phyloP scores from a whole-genome alignment of 306 rosid species.

The Leucaena leucocephala region DNA sequence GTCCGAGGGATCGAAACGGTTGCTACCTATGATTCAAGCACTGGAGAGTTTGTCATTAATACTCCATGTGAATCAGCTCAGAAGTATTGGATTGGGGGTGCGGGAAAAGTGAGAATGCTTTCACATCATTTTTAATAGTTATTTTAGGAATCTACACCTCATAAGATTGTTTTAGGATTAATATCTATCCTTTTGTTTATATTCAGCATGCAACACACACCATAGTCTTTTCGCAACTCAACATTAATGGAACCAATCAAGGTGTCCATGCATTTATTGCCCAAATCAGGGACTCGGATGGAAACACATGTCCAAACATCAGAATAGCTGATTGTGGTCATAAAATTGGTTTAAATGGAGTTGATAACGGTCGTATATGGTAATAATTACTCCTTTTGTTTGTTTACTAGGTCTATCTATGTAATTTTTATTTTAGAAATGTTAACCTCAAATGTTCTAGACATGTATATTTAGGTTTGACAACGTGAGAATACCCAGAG shows the following conservation, averaged over 20 bases:
- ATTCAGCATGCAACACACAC: slow-evolving; percentile 92
- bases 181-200: slow-evolving; percentile 28
- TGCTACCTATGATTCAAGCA: slow-evolving; percentile 73
- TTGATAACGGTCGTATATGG: slow-evolving; percentile 97
- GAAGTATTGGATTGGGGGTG: slow-evolving; percentile 98
- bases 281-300: slow-evolving; percentile 89
- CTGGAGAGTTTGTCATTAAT: slow-evolving; percentile 79
- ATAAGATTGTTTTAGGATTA: slow-evolving; percentile 20
- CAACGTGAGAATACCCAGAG: slow-evolving; percentile 80
- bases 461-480: slow-evolving; percentile 66
- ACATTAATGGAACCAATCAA: slow-evolving; percentile 71
- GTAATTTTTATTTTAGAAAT: slow-evolving; percentile 1
- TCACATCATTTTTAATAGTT: slow-evolving; percentile 6
- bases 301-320: slow-evolving; percentile 67
- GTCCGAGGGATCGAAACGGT: slow-evolving; percentile 93
- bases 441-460: slow-evolving; percentile 18
- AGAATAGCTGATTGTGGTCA: slow-evolving; percentile 96
- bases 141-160: slow-evolving; percentile 1
- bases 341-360: slow-evolving; percentile 90
- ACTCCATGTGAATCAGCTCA: slow-evolving; percentile 91
- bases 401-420: slow-evolving; percentile 22
- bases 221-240: slow-evolving; percentile 85
- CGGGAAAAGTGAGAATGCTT: slow-evolving; percentile 68
- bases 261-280: slow-evolving; percentile 98
- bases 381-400: slow-evolving; percentile 36